Evolutionary conservation across 2,329 filamentous ascomycete genomes (phyloP), one percentile per base, ranked within the genome.

Genomic region (Talaromyces marneffei): DNA sequence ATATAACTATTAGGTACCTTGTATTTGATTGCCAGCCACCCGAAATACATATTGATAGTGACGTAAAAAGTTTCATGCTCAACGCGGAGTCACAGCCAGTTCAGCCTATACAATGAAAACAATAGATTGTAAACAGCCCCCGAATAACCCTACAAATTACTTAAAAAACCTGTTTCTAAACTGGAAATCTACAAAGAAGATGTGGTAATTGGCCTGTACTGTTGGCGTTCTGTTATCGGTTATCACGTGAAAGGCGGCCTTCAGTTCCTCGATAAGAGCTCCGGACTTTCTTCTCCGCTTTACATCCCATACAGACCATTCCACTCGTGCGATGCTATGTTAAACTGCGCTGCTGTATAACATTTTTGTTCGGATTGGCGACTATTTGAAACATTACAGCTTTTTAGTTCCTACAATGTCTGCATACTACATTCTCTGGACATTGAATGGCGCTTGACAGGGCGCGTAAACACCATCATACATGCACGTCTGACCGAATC

Each of bases 161-260:
- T 7, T 6, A 6, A 27, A 10, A 46, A 27, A 16, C 16, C 7
- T 3, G 16, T 25, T 46, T 25, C 8, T 25, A 10, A 3, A 20
- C 6, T 25, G 44, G 9, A 48, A 9, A 29, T 4, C 7, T 14
- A 6, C 16, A n/a, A 9, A 9, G 16, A 27, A 27, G n/a, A 18
- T 8, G 7, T 18, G 16, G 25, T n/a, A n/a, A 27, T 29, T 48
- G 44, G 25, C 3, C 23, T 48, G 25, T 29, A 29, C 29, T 48
- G 44, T 25, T 48, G 44, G 44, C 14, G 7, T 29, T 48, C 64
- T n/a, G 56, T 59, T 48, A 59, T 50, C 42, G 57, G 50, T 52
- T 60, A 70, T 72, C 72, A 74, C 72, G 71, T 74, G 72, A 63
- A 58, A 65, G 64, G 62, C 67, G 66, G 68, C 66, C 67, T 65